Evolutionary conservation across 306 rosid genomes (phyloP), one percentile per base, ranked within the genome.

Genomic region (Corylus avellana): DNA sequence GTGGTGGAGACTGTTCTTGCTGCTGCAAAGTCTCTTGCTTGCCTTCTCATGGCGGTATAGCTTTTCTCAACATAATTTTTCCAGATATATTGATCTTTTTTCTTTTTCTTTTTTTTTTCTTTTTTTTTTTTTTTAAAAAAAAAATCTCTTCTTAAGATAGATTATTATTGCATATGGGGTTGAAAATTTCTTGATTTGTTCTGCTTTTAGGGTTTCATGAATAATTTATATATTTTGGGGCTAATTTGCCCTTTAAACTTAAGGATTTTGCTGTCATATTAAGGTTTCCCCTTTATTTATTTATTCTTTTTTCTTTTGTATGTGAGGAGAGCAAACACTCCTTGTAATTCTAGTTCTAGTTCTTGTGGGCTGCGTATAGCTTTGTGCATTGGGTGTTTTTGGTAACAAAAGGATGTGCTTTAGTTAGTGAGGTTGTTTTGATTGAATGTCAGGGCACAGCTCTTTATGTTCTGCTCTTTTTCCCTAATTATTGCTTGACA

Each of bases 21-120:
- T 47, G 81, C 90, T 63, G 82, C 68, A 5, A 89, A 87, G 72
- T 87, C 91, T 55, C 85, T 91, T 74, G 83, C 87, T 75, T 85
- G 62, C 80, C 78, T 92, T 87, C 74, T 94, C 55, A 6, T 85
- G 8, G 81, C 58, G 87, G 97, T 90, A 88, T 75, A 56, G 13
- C 73, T 32, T 79, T 51, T 25, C 11, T 44, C 2, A 10, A 1
- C 51, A 17, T 2, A 3, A 5, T 4, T 61, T 35, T 75, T 74
- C 1, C 35, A 32, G 7, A 55, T 12, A 5, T 37, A 14, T 66
- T 63, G 46, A 42, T 54, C 32, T 18, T 17, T 50, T 77, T 74
- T 18, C 39, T 18, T 58, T 16, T 16, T 14, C 53, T 27, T 37
- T 9, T 27, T 2, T 75, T 4, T 18, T 77, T 76, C 16, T 39